These are phyloP conservation scores for Talaromyces thailandensis DNA, from an alignment of 495 filamentous ascomycete species.

Conservation along the genomic window DNA sequence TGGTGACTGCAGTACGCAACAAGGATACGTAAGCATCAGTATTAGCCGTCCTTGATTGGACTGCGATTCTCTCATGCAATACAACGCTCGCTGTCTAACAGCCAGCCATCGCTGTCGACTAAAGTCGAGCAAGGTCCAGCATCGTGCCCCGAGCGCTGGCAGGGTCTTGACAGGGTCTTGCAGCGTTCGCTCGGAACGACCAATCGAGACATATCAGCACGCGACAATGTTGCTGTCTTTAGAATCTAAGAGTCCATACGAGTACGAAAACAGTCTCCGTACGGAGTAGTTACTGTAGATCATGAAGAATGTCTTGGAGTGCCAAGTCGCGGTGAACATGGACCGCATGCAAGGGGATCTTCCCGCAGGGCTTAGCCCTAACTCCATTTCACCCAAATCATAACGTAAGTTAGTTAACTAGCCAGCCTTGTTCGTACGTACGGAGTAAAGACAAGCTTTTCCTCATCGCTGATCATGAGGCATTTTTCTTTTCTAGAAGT, in stretches of 20 bases:
- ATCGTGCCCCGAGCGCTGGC: background rate
- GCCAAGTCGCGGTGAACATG: background rate
- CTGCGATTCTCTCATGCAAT: background rate
- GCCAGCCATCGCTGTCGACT: background rate
- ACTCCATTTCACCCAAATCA: background rate
- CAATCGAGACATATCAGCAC: background rate
- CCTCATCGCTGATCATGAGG: background rate
- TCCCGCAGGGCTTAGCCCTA: background rate
- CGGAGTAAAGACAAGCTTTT: background rate
- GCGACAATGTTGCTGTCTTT: background rate
- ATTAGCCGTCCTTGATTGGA: background rate
- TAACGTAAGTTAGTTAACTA: too few species aligned
- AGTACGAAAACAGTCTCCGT: background rate
- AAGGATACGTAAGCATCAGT: background rate
- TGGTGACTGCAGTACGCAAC: too few species aligned
- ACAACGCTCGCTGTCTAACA: background rate
- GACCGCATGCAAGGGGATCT: background rate
- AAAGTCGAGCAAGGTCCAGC: background rate
- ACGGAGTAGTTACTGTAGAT: background rate
- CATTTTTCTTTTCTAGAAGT: background rate
- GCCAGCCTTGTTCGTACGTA: background rate
- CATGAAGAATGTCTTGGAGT: background rate
- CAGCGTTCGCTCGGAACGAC: background rate
- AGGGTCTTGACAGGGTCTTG: background rate
- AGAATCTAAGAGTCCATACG: too few species aligned